Conservation (phyloP, 768 basidiomycete species). For the Scleroderma bovista region DNA sequence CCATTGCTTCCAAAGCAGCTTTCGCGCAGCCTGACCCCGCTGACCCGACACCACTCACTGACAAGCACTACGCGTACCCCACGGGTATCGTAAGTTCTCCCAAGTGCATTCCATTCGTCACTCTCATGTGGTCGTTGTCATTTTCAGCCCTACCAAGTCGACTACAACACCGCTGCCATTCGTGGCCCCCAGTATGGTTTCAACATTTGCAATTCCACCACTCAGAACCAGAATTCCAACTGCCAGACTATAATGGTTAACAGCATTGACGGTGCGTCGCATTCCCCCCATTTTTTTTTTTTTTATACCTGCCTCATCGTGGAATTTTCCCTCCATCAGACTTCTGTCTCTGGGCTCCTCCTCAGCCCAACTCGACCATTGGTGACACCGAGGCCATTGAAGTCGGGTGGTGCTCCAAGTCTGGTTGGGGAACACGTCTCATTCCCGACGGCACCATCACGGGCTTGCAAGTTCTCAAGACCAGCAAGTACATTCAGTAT, state of each 20-base stretch:
- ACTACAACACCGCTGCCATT: constrained; percentile 32
- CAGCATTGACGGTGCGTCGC: constrained; percentile 35
- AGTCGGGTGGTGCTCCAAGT: constrained; percentile 71
- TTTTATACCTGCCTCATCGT: constrained; percentile 9
- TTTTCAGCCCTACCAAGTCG: constrained; percentile 47
- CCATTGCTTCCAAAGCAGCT: constrained; percentile 23
- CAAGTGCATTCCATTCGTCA: background rate
- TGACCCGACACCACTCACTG: constrained; percentile 43
- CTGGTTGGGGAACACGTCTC: constrained; percentile 60
- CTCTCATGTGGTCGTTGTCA: background rate
- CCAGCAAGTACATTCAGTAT: constrained; percentile 52
- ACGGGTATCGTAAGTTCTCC: constrained; percentile 34
- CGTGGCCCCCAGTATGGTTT: constrained; percentile 62
- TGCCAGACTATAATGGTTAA: constrained; percentile 71
- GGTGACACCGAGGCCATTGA: constrained; percentile 61
- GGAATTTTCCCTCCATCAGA: constrained; percentile 38
- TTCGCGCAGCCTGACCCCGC: constrained; percentile 33
- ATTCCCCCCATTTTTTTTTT: constrained; percentile 4
- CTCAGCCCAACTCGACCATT: constrained; percentile 44
- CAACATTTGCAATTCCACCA: constrained; percentile 66
- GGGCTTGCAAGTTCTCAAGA: constrained; percentile 61
- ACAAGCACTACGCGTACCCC: constrained; percentile 41
- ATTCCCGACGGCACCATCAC: constrained; percentile 59
- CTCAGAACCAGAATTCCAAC: constrained; percentile 50
- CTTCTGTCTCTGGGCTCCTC: constrained; percentile 66